Base-by-base conservation (phyloP, 2,329 filamentous ascomycete genomes). In the Colletotrichum sp. region DNA sequence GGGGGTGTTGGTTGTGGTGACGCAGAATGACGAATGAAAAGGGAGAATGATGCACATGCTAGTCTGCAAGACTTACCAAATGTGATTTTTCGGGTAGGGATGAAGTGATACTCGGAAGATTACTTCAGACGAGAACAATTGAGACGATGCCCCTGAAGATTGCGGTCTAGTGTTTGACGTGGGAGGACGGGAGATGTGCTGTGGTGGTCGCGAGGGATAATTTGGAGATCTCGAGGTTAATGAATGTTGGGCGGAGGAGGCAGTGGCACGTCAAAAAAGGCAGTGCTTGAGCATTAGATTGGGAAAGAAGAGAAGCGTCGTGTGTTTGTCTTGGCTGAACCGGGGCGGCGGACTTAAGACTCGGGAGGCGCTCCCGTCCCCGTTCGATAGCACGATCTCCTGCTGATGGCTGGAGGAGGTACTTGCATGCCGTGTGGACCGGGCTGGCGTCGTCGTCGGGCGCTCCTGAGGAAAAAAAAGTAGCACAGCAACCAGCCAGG, bases 291-390 rank as follows among this genome's bases (percentile, higher is more conserved):
- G n/a, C 34, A 64, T 30, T 63, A 44, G n/a, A 49, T 49, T 18
- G 72, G 63, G 63, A 63, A 63, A 55, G 44, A 57, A 72, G 55
- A 68, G 49, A 26, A 72, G 15, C 16, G 34, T 39, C 64, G 59
- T 49, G 44, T 34, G 60, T 49, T 34, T 34, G 60, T 62, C 57
- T 21, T 64, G n/a, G 26, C 59, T 73, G 66, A 28, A 28, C 64
- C 69, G 73, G 39, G 63, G 26, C 52, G 24, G 24, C 74, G 74
- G 74, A 62, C 74, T 76, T 73, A 76, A 69, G 70, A 44, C 18
- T 62, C 32, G 68, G 26, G 30, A 70, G 69, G 69, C 39, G 62
- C 65, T 36, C 49, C 73, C 74, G 55, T 73, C 39, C 28, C 72
- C 68, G 71, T 73, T 28, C n/a, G 24, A 60, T 26, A 59, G n/a